Evolutionary conservation across 2,329 filamentous ascomycete genomes (phyloP).

Genomic region (Herpotrichia juniperi): DNA sequence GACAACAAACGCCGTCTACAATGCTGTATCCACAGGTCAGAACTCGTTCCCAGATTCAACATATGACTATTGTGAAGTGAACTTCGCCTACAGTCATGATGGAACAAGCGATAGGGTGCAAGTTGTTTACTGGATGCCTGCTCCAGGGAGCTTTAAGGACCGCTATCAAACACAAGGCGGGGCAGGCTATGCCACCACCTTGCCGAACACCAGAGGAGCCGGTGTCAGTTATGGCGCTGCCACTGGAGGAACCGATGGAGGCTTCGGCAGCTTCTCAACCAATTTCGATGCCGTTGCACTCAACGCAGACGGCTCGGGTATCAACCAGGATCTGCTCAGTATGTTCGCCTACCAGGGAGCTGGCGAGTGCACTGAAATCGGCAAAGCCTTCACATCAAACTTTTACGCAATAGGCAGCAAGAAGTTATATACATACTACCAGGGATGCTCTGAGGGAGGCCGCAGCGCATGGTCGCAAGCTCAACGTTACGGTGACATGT

Average conservation of each 20-base stretch:
- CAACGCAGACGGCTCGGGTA: constrained; percentile 52
- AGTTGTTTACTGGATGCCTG: constrained; percentile 50
- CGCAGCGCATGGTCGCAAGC: constrained; percentile 55
- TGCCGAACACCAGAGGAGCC: not conserved
- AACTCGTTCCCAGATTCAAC: constrained; percentile 7
- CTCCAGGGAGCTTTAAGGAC: constrained; percentile 52
- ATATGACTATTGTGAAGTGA: constrained; percentile 54
- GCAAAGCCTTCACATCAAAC: constrained; percentile 51
- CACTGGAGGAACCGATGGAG: constrained; percentile 57
- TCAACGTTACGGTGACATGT: constrained; percentile 56
- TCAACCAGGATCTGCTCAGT: constrained; percentile 58
- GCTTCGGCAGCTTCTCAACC: constrained; percentile 56
- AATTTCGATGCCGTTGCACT: constrained; percentile 43
- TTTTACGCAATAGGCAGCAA: constrained; percentile 42
- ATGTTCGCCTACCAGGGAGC: constrained; percentile 60
- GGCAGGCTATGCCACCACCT: constrained; percentile 51
- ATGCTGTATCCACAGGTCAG: not conserved
- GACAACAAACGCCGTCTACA: not conserved
- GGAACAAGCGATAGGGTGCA: constrained; percentile 32
- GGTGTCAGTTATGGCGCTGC: constrained; percentile 57
- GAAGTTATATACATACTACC: constrained; percentile 55
- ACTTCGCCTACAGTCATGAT: constrained; percentile 53
- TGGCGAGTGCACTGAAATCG: constrained; percentile 58
- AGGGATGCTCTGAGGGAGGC: constrained; percentile 61
- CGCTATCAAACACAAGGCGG: constrained; percentile 56